phyloP scores from a whole-genome alignment of 306 rosid species.

The Mimosa bimucronata region DNA sequence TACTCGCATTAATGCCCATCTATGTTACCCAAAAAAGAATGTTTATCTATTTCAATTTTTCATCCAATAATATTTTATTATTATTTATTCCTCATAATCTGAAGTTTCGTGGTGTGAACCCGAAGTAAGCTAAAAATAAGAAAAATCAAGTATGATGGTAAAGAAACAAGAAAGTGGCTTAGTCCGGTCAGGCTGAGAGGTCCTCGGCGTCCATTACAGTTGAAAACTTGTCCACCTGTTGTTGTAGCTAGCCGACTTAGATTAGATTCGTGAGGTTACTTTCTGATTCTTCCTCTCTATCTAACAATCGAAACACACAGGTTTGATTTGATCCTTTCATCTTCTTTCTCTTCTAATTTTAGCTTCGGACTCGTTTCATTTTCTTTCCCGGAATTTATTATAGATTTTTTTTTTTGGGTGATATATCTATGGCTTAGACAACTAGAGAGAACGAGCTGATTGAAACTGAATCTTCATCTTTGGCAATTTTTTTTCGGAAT shows the following conservation, averaged over 20 bases:
- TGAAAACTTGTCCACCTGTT: slow-evolving; percentile 14
- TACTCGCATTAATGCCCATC: neutral
- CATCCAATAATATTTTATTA: neutral
- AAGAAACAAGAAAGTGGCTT: slow-evolving; percentile 34
- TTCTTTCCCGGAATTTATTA: slow-evolving; percentile 20
- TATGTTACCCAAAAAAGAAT: neutral
- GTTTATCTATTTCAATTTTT: neutral
- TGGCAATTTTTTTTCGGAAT: neutral
- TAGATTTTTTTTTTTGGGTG: slow-evolving; percentile 22
- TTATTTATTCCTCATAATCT: no score
- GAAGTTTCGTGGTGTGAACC: neutral
- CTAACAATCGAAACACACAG: slow-evolving; percentile 32
- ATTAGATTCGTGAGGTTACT: slow-evolving; percentile 18
- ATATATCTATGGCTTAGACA: neutral
- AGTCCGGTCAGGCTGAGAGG: slow-evolving; percentile 43
- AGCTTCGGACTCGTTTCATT: neutral
- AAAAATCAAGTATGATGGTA: slow-evolving; percentile 36
- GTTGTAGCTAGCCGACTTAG: no score
- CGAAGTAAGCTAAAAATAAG: slow-evolving; percentile 1
- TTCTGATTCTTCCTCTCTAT: slow-evolving; percentile 13
- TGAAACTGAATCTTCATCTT: neutral
- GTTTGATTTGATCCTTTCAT: slow-evolving; percentile 14
- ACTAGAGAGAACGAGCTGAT: slow-evolving; percentile 13
- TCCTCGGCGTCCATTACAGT: slow-evolving; percentile 44
- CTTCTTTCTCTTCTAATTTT: slow-evolving; percentile 30